These are phyloP conservation scores for Isatis tinctoria DNA, from an alignment of 345 rosid genomes.

Conservation along the genomic window DNA sequence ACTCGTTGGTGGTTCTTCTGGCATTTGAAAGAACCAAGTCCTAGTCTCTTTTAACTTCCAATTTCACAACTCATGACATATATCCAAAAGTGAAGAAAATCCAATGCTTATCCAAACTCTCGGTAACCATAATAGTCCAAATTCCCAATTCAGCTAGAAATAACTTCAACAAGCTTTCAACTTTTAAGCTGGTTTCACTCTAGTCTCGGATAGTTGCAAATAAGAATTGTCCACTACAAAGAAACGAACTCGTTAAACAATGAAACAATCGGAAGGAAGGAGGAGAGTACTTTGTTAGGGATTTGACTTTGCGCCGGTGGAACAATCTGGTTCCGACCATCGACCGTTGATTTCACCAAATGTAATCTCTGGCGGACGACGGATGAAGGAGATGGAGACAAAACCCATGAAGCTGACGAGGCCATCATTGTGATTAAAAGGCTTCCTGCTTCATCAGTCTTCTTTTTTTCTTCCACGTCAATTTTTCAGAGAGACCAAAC, in stretches of 20 bases:
- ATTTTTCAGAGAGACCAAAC: not conserved
- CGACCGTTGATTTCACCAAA: slow-evolving; percentile 20
- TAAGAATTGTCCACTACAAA: too few species aligned
- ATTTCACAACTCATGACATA: not conserved
- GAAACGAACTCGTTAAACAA: not conserved
- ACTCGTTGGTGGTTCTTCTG: not conserved
- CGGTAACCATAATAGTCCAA: not conserved
- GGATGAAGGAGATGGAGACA: slow-evolving; percentile 18
- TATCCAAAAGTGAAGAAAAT: not conserved
- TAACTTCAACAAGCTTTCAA: not conserved
- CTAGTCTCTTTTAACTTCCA: not conserved
- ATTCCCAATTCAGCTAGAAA: not conserved
- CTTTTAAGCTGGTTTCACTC: not conserved
- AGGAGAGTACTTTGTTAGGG: slow-evolving; percentile 22
- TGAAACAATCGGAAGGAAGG: slow-evolving; percentile 7
- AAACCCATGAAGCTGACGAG: slow-evolving; percentile 20
- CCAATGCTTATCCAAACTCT: not conserved
- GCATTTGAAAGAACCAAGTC: not conserved
- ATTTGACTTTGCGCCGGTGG: slow-evolving; percentile 15
- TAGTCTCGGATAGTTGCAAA: not conserved
- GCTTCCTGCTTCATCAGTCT: not conserved
- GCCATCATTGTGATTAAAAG: slow-evolving; percentile 12
- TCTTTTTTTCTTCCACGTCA: not conserved
- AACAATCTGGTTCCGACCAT: slow-evolving; percentile 11
- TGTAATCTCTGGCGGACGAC: slow-evolving; percentile 1